A percentile compares a stretch with the other conserved stretches of the same genome.
phyloP scores from a whole-genome alignment of 176 grass and related monocot species.

The Hordeum marinum region DNA sequence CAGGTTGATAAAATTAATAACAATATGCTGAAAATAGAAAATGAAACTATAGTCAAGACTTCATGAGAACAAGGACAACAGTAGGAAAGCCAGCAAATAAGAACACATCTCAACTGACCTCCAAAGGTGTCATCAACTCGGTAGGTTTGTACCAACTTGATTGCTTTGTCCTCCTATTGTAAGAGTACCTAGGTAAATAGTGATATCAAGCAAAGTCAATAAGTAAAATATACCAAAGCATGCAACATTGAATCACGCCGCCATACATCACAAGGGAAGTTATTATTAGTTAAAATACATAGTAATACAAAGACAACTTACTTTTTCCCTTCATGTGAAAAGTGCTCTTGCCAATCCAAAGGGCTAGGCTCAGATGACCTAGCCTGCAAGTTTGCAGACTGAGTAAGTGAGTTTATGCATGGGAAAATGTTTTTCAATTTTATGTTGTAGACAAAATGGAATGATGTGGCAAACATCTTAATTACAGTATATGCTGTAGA shows the following conservation, averaged over 20 bases:
- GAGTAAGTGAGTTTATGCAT: slow-evolving; percentile 34
- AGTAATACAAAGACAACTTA: slow-evolving; percentile 30
- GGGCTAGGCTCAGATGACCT: slow-evolving; percentile 39
- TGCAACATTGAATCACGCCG: not conserved
- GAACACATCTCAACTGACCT: slow-evolving; percentile 51
- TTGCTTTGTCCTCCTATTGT: slow-evolving; percentile 95
- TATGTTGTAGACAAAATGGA: not conserved
- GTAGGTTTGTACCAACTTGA: slow-evolving; percentile 92
- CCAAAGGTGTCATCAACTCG: slow-evolving; percentile 88
- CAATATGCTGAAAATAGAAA: not conserved
- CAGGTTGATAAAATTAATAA: not conserved
- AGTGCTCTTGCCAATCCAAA: slow-evolving; percentile 89
- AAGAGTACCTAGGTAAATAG: slow-evolving; percentile 66
- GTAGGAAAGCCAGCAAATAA: slow-evolving; percentile 8
- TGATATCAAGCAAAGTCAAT: not conserved
- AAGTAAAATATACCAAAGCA: slow-evolving; percentile 1
- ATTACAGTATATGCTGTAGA: not conserved
- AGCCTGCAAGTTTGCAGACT: slow-evolving; percentile 58
- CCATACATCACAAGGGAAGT: not conserved
- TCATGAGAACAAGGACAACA: not conserved
- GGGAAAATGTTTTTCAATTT: slow-evolving; percentile 20
- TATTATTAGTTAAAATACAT: not conserved
- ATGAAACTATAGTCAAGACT: not conserved
- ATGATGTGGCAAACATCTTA: not conserved
- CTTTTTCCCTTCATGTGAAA: slow-evolving; percentile 69